Conservation (phyloP, 768 basidiomycete genomes). For the Termitomyces sp. region DNA sequence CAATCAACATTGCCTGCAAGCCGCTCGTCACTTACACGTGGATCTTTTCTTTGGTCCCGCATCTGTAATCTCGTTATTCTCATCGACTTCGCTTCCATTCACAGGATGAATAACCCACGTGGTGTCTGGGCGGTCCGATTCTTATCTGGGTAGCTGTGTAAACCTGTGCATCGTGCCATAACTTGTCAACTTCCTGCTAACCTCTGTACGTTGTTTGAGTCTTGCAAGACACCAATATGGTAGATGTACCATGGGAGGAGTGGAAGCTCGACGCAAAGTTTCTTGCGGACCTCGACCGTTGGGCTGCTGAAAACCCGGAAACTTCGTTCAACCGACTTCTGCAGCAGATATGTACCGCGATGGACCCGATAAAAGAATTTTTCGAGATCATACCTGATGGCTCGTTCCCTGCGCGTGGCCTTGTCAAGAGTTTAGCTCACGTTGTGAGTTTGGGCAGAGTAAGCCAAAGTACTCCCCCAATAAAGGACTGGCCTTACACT, state of each 20-base stretch:
- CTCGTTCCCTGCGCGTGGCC: constrained; percentile 12
- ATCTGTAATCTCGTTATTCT: no score
- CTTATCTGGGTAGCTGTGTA: neutral
- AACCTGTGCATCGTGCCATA: neutral
- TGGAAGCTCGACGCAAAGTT: constrained; percentile 10
- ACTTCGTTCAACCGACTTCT: constrained; percentile 1
- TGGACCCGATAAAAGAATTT: constrained; percentile 6
- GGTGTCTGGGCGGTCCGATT: neutral
- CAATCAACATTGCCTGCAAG: no score
- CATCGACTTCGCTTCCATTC: no score
- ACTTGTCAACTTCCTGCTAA: neutral
- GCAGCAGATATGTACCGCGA: neutral
- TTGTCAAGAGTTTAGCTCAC: constrained; percentile 12
- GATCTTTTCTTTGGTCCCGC: no score
- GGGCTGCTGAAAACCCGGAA: constrained; percentile 8
- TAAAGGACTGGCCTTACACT: neutral
- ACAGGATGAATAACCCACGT: no score
- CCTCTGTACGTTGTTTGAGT: neutral
- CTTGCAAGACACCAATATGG: neutral
- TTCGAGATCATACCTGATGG: constrained; percentile 14
- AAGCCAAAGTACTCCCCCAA: no score
- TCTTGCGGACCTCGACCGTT: constrained; percentile 2
- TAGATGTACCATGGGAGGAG: neutral
- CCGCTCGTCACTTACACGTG: no score
- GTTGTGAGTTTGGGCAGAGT: constrained; percentile 11